Percentiles rank a stretch among this genome's conserved stretches.
Evolutionary conservation across 2,329 filamentous ascomycete species (phyloP).

Genomic region (Hypocreales sp.): DNA sequence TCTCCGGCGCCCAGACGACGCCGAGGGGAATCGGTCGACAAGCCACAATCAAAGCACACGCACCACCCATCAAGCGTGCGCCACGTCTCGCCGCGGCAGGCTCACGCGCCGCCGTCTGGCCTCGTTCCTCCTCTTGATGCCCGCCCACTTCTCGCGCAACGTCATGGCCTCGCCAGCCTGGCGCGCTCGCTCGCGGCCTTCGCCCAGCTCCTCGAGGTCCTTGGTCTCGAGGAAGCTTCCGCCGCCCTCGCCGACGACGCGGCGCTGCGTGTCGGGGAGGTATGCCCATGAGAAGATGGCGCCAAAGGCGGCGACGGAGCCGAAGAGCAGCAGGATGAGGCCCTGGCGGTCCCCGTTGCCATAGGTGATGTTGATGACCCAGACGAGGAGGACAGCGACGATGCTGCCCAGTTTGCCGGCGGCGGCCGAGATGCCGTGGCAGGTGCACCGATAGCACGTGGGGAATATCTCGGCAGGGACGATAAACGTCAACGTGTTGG

Average conservation of each 20-base stretch:
- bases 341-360: slow-evolving; percentile 25
- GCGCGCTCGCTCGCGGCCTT: slow-evolving; percentile 27
- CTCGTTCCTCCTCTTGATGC: too few species aligned
- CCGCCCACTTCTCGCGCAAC: slow-evolving; percentile 25
- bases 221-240: slow-evolving; percentile 25
- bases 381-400: slow-evolving; percentile 32
- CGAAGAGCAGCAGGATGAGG: slow-evolving; percentile 34
- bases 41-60: too few species aligned
- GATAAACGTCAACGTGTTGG: slow-evolving; percentile 48
- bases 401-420: slow-evolving; percentile 43
- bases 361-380: slow-evolving; percentile 31
- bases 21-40: too few species aligned
- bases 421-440: slow-evolving; percentile 45
- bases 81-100: too few species aligned
- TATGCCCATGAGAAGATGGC: slow-evolving; percentile 37
- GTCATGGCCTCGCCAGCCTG: slow-evolving; percentile 28
- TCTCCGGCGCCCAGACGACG: too few species aligned
- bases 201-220: slow-evolving; percentile 33
- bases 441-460: slow-evolving; percentile 45
- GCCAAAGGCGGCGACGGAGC: slow-evolving; percentile 30
- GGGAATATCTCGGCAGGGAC: slow-evolving; percentile 51
- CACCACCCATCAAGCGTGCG: too few species aligned
- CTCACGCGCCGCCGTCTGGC: too few species aligned
- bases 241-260: slow-evolving; percentile 17
- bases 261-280: slow-evolving; percentile 30